These are phyloP conservation scores for Haplosporangium gracile DNA, from an alignment of 192 early-diverging fungal genomes.

Conservation along the genomic window DNA sequence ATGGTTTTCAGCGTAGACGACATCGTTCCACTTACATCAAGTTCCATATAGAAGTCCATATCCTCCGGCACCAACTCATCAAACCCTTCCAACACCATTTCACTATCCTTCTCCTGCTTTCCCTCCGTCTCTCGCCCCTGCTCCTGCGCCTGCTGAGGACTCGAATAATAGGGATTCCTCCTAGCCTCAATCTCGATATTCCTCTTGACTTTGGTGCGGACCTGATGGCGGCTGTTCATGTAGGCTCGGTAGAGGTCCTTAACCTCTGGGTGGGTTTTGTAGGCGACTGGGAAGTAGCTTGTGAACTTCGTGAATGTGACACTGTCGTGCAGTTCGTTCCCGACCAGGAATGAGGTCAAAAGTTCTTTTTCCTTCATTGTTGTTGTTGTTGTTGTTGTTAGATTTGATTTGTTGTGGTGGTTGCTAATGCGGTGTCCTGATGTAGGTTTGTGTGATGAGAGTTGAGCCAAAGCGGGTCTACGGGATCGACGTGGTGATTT, in stretches of 20 bases:
- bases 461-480: neutral
- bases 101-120: neutral
- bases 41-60: constrained; percentile 16
- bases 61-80: neutral
- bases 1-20: too few species aligned
- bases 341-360: constrained; percentile 40
- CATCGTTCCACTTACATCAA: constrained; percentile 26
- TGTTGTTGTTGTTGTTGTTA: neutral
- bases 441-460: too few species aligned
- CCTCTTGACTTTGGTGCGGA: constrained; percentile 34
- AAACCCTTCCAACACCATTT: neutral
- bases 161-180: constrained; percentile 27
- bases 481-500: neutral
- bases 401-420: neutral
- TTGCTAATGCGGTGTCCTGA: neutral
- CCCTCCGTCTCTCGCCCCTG: neutral
- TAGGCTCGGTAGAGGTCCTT: constrained; percentile 51
- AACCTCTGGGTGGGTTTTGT: constrained; percentile 33
- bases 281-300: constrained; percentile 18
- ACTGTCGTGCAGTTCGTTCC: constrained; percentile 54
- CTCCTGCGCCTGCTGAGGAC: neutral
- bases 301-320: constrained; percentile 39
- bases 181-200: constrained; percentile 57
- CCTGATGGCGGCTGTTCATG: constrained; percentile 33
- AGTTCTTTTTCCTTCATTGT: constrained; percentile 51